phyloP scores from a whole-genome alignment of 148 eudicot species.

The Salicornia ramosissima region DNA sequence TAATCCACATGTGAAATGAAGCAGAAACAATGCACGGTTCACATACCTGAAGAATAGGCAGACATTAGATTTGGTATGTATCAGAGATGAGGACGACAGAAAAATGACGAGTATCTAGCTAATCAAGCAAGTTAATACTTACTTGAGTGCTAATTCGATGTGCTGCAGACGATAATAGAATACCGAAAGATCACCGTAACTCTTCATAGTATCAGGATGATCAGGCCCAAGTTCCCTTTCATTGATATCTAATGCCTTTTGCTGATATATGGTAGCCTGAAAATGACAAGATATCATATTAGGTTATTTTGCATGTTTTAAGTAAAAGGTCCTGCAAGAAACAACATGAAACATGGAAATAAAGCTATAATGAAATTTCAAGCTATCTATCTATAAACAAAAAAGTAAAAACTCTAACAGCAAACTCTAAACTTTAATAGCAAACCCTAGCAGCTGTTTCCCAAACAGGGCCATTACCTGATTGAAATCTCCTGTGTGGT shows the following conservation, averaged over 20 bases:
- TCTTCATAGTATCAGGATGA: constrained; percentile 98
- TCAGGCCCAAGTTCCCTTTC: constrained; percentile 99
- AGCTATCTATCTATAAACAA: too few species aligned
- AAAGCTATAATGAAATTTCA: too few species aligned
- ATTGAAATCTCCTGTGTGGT: constrained; percentile 98
- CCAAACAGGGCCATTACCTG: constrained; percentile 77
- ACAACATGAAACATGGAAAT: too few species aligned
- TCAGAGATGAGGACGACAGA: neutral
- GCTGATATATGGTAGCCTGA: constrained; percentile 95
- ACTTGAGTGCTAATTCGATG: constrained; percentile 93
- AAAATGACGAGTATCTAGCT: neutral
- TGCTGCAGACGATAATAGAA: constrained; percentile 98
- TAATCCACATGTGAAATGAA: constrained; percentile 91
- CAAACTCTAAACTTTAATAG: too few species aligned
- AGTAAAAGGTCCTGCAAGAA: too few species aligned
- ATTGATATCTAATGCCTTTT: constrained; percentile 94
- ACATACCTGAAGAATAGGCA: constrained; percentile 58
- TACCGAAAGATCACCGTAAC: constrained; percentile 99
- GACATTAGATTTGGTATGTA: neutral
- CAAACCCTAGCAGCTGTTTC: too few species aligned
- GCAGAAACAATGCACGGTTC: constrained; percentile 88
- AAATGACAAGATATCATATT: constrained; percentile 18
- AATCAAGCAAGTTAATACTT: constrained; percentile 16
- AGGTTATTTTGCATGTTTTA: too few species aligned
- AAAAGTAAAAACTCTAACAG: too few species aligned